Evolutionary conservation across 169 alveolate species (phyloP).

Genomic region (Theileria annulata): DNA sequence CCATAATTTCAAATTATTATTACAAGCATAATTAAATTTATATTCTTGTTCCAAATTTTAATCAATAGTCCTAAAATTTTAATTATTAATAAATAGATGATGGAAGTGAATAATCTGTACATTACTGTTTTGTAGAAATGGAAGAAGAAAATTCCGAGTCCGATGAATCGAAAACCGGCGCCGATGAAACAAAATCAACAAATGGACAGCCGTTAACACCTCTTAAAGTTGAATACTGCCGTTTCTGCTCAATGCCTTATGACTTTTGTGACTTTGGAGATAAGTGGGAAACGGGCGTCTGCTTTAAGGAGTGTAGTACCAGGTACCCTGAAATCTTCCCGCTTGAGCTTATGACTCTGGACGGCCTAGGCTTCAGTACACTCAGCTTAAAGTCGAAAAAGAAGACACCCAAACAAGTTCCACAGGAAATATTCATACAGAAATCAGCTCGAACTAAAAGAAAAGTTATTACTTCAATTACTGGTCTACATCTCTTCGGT

Average conservation of each 20-base stretch:
- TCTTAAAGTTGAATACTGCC: conserved; percentile 62
- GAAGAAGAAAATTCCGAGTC: conserved; percentile 17
- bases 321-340: conserved; percentile 73
- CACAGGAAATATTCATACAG: conserved; percentile 72
- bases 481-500: conserved; percentile 83
- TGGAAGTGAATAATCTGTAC: no score
- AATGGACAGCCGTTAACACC: conserved; percentile 42
- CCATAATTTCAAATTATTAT: neutral
- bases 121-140: conserved; percentile 22
- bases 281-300: conserved; percentile 69
- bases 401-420: conserved; percentile 33
- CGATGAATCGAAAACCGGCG: neutral
- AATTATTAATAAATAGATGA: no score
- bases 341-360: conserved; percentile 26
- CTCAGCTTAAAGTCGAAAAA: conserved; percentile 31
- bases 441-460: conserved; percentile 79
- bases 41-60: no score
- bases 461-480: conserved; percentile 81
- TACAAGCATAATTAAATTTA: no score
- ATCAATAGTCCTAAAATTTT: no score
- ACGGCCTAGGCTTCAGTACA: conserved; percentile 15
- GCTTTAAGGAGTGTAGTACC: conserved; percentile 67
- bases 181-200: neutral
- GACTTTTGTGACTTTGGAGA: conserved; percentile 87
- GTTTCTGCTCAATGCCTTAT: conserved; percentile 81